Evolutionary conservation across 257 asterid genomes (phyloP).

Genomic region (Przewalskia tangutica): DNA sequence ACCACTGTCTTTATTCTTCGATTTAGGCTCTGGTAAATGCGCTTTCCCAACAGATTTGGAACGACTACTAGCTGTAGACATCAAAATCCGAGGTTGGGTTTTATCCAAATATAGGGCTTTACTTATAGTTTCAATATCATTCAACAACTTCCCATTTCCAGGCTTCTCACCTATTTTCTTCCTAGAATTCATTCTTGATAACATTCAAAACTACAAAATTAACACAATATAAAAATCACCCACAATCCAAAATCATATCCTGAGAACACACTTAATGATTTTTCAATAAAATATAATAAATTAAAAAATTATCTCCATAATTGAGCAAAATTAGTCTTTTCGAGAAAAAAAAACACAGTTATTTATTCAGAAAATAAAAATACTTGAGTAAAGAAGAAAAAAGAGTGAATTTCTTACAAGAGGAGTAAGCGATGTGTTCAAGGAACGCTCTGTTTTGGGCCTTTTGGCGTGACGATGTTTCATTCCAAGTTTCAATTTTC

Average conservation of each 20-base stretch:
- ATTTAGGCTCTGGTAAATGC: conserved; percentile 38
- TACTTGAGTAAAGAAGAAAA: not conserved
- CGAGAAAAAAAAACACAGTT: not conserved
- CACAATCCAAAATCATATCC: not conserved
- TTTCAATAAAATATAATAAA: not conserved
- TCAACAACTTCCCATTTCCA: conserved; percentile 56
- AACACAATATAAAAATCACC: not conserved
- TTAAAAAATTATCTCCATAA: not conserved
- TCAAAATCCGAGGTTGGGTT: conserved; percentile 40
- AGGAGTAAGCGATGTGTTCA: not conserved
- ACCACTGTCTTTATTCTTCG: conserved; percentile 35
- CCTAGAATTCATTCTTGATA: conserved; percentile 55
- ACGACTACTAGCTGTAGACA: conserved; percentile 75
- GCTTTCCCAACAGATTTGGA: conserved; percentile 75
- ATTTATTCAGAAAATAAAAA: not conserved
- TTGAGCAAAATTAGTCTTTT: too few species aligned
- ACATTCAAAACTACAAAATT: conserved; percentile 14
- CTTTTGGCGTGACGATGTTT: not conserved
- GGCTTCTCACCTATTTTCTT: conserved; percentile 55
- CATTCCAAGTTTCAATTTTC: not conserved
- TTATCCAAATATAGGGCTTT: conserved; percentile 52
- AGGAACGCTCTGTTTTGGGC: not conserved
- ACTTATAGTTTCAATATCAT: conserved; percentile 64
- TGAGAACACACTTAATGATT: not conserved
- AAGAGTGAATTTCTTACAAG: conserved; percentile 12